phyloP scores from a whole-genome alignment of 495 filamentous ascomycete genomes.

The Penicillium coffeae region DNA sequence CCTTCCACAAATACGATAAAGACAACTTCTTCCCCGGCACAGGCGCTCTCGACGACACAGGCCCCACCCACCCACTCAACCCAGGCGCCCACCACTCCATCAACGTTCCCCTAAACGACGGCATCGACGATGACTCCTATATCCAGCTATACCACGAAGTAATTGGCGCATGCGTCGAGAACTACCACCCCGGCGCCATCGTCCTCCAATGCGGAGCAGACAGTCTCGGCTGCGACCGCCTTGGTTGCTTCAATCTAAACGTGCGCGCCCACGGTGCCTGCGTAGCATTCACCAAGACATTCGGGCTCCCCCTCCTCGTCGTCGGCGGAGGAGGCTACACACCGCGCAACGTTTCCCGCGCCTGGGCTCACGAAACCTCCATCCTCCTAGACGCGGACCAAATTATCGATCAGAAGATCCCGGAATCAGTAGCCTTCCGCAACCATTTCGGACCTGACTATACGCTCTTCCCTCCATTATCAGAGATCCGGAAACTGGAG shows the following conservation, averaged over 20 bases:
- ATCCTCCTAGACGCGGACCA: constrained; percentile 76
- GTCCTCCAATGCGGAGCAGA: constrained; percentile 97
- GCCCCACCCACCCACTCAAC: constrained; percentile 56
- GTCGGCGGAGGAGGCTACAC: constrained; percentile 96
- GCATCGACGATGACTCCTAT: constrained; percentile 92
- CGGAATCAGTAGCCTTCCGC: constrained; percentile 67
- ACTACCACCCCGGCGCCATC: constrained; percentile 80
- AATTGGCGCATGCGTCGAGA: constrained; percentile 67
- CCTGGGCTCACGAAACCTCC: constrained; percentile 94
- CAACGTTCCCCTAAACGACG: constrained; percentile 67
- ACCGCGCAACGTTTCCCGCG: constrained; percentile 91
- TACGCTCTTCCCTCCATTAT: constrained; percentile 72
- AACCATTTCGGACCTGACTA: constrained; percentile 77
- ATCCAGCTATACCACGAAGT: constrained; percentile 76
- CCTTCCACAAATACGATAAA: constrained; percentile 93
- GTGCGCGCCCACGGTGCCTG: constrained; percentile 90
- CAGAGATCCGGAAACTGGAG: constrained; percentile 61
- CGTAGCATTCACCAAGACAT: constrained; percentile 77
- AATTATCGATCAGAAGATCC: constrained; percentile 67
- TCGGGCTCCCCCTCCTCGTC: constrained; percentile 75
- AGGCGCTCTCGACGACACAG: constrained; percentile 55
- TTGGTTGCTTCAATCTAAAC: constrained; percentile 95
- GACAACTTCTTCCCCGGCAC: constrained; percentile 73
- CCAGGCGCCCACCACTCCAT: constrained; percentile 61
- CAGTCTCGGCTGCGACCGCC: constrained; percentile 85